These are phyloP conservation scores for Euphrasia arctica DNA, from an alignment of 305 asterid genomes.

Conservation along the genomic window DNA sequence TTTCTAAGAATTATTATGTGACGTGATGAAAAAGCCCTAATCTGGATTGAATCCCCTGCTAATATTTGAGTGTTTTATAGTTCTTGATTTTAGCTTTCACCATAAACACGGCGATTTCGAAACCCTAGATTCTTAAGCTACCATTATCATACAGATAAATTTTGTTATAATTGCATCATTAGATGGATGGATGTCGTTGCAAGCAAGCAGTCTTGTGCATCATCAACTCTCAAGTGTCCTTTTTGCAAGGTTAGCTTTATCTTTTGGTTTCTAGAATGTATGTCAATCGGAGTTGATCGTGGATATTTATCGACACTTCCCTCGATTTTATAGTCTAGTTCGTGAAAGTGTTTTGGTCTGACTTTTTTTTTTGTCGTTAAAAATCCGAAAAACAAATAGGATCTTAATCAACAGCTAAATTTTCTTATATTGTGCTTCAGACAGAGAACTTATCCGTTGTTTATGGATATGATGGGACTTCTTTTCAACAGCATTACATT, in stretches of 20 bases:
- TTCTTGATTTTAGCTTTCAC: conserved; percentile 10
- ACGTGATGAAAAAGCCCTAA: background rate
- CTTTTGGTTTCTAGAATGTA: conserved; percentile 7
- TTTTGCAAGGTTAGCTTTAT: conserved; percentile 63
- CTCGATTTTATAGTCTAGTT: background rate
- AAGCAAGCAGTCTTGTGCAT: conserved; percentile 33
- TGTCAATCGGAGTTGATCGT: conserved; percentile 12
- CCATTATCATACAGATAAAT: conserved; percentile 54
- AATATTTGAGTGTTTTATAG: conserved; percentile 5
- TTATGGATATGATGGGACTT: conserved; percentile 56
- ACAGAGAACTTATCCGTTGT: conserved; percentile 55
- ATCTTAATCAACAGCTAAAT: background rate
- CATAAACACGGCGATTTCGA: conserved; percentile 14
- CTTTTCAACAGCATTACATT: conserved; percentile 56
- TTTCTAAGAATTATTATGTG: background rate
- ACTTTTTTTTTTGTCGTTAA: background rate
- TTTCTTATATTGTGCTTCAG: conserved; percentile 38
- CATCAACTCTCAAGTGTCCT: conserved; percentile 63
- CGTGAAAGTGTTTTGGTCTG: conserved; percentile 12
- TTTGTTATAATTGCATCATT: conserved; percentile 66
- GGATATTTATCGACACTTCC: background rate
- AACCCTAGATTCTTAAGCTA: conserved; percentile 14
- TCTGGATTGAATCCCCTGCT: background rate
- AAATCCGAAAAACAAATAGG: background rate
- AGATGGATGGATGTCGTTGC: conserved; percentile 61